phyloP scores from a whole-genome alignment of 1,284 basidiomycete species.

The Ceratobasidium sp. region DNA sequence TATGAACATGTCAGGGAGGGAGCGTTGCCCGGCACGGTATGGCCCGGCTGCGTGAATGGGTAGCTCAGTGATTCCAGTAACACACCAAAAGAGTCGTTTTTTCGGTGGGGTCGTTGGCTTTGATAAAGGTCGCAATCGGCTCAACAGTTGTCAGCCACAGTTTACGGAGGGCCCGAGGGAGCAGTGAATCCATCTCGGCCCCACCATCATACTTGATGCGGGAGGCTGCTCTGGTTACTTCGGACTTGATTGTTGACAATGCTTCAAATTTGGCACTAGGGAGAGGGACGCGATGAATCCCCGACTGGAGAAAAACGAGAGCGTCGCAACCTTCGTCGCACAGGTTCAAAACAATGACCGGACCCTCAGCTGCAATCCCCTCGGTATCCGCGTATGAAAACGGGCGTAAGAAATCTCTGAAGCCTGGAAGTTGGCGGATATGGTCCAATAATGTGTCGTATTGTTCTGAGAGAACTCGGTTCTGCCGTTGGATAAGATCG shows the following conservation, averaged over 20 bases:
- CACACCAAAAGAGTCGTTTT: slow-evolving; percentile 24
- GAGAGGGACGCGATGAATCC: slow-evolving; percentile 4
- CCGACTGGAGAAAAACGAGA: slow-evolving; percentile 7
- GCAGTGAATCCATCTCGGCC: not conserved
- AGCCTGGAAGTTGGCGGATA: slow-evolving; percentile 28
- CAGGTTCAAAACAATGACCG: slow-evolving; percentile 35
- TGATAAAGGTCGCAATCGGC: slow-evolving; percentile 25
- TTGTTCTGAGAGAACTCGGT: slow-evolving; percentile 10
- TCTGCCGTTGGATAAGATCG: slow-evolving; percentile 10
- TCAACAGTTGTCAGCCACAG: slow-evolving; percentile 22
- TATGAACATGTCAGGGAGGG: slow-evolving; percentile 19
- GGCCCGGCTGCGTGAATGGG: slow-evolving; percentile 36
- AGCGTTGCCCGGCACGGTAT: not conserved
- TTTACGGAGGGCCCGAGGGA: slow-evolving; percentile 3
- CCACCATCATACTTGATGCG: slow-evolving; percentile 2
- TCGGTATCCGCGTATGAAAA: slow-evolving; percentile 8
- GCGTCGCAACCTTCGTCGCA: slow-evolving; percentile 32
- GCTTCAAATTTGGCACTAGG: slow-evolving; percentile 8
- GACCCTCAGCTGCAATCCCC: slow-evolving; percentile 20
- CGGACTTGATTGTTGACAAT: not conserved
- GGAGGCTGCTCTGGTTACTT: not conserved
- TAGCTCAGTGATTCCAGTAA: slow-evolving; percentile 12
- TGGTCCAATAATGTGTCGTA: slow-evolving; percentile 31
- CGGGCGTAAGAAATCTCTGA: slow-evolving; percentile 27
- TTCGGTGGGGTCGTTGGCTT: not conserved